Evolutionary conservation across 495 filamentous ascomycete genomes (phyloP), one percentile per base, ranked within the genome.

Genomic region (Aspergillus cavernicola): DNA sequence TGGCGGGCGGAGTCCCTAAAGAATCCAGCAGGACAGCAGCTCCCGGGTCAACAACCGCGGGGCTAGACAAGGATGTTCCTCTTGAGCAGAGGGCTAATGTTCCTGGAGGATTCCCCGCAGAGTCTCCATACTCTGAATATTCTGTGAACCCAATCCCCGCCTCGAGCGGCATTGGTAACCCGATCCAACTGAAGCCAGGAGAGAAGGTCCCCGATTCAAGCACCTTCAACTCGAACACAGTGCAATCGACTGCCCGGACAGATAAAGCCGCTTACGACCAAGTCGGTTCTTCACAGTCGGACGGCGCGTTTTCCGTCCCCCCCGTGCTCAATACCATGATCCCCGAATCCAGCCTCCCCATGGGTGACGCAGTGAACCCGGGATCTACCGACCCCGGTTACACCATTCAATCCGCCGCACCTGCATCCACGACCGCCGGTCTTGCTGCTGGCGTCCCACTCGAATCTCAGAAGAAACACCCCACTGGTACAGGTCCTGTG

Each of bases 251-350:
- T 29, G 88, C 88, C 44, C 88, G 81, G 51, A 80, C 89, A 10
- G 90, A 96, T 63, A 79, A 89, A 66, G 87, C 82, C 59, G 91
- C 87, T 1, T 96, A 97, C 65, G 85, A 96, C 63, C 84, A 84
- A 87, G 85, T 62, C 65, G 80, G 23, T 55, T 60, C 12, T 50
- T 66, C 60, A 31, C 56, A 23, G 37, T 39, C 26, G 48, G 43
- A 16, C 4, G 53, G 46, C 19, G 61, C 72, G 63, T 85, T 86
- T 42, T 70, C 75, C 29, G 68, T 90, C 35, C 85, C 88, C 13
- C 75, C 79, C n/a, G 67, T 85, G 32, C 73, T 78, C 12, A 76
- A 71, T 28, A 85, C 79, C 67, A 69, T 88, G 72, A 92, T 93
- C 57, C 90, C 90, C 9, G 90, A 96, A 70, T 93, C 90, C 19